Percentiles rank a stretch among this genome's conserved stretches.
Evolutionary conservation across 257 asterid genomes (phyloP).

Genomic region (Gentiana macrophylla): DNA sequence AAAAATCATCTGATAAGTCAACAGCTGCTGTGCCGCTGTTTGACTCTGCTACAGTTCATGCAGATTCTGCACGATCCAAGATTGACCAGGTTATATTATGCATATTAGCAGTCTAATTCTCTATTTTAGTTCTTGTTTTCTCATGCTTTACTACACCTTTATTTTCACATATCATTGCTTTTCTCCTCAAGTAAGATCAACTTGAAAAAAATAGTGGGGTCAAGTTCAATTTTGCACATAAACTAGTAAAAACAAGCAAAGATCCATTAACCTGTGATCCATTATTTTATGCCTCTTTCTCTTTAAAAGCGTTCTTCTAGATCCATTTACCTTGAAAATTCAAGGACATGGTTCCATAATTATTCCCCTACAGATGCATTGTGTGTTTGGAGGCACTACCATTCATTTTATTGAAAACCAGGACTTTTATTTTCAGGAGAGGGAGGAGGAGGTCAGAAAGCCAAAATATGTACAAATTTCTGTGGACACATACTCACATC

Average conservation of each 20-base stretch:
- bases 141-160: neutral
- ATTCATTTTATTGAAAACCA: conserved; percentile 1
- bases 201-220: no score
- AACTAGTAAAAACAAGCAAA: no score
- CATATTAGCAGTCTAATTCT: neutral
- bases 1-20: conserved; percentile 79
- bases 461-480: conserved; percentile 92
- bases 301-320: no score
- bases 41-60: conserved; percentile 31
- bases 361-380: neutral
- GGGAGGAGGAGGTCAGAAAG: conserved; percentile 54
- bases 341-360: no score
- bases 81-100: conserved; percentile 41
- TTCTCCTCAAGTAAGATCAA: no score
- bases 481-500: conserved; percentile 84
- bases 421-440: conserved; percentile 30
- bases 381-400: neutral
- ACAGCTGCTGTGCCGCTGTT: conserved; percentile 27
- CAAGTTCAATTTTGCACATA: no score
- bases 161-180: no score
- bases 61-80: conserved; percentile 35
- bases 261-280: no score
- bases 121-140: neutral
- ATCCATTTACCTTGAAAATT: no score
- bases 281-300: no score